Evolutionary conservation across 1,284 basidiomycete genomes (phyloP), one percentile per base, ranked within the genome.

Genomic region (Anthracocystis panici-leucophaei): DNA sequence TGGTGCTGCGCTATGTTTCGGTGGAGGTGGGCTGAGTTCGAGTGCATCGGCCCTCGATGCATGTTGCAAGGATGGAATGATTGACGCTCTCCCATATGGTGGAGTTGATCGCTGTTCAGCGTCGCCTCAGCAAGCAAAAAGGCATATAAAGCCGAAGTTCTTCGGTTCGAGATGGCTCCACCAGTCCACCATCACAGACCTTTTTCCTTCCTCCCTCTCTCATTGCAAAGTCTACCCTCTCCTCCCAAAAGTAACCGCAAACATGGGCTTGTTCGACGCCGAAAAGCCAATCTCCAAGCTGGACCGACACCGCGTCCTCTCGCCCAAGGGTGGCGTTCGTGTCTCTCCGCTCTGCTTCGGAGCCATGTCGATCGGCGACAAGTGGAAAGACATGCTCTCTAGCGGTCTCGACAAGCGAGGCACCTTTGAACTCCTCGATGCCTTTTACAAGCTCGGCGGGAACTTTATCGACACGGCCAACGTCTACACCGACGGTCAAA

Each of bases 391-490:
- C 50, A 55, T 62, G 41, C 53, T 72, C 51, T 71, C 65, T 0
- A 73, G 73, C 31, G 64, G 72, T 12, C 63, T 78, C 27, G 63
- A 70, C 57, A 66, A 79, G 57, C 27, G 61, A 29, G 73, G 33
- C 42, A 56, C 72, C 14, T 79, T 76, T 35, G 73, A 69, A 20
- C 63, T 79, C 35, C 72, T 79, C 31, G 78, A 79, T 53, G 54
- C 63, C 16, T 79, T 75, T 40, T 66, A 71, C 67, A 68, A 72
- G 50, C 61, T 61, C 16, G 89, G 18, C 29, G 77, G 80, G 12
- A 90, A 89, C 74, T 89, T 89, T 57, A 89, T 90, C 63, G 89
- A 90, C 65, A 90, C 89, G 0, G 86, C 89, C 12, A 89, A 87
- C 58, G 73, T 48, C 40, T 90, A 89, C 65, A 88, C 89, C 58